phyloP scores from a whole-genome alignment of 345 rosid species.

The Raphanus sativus region DNA sequence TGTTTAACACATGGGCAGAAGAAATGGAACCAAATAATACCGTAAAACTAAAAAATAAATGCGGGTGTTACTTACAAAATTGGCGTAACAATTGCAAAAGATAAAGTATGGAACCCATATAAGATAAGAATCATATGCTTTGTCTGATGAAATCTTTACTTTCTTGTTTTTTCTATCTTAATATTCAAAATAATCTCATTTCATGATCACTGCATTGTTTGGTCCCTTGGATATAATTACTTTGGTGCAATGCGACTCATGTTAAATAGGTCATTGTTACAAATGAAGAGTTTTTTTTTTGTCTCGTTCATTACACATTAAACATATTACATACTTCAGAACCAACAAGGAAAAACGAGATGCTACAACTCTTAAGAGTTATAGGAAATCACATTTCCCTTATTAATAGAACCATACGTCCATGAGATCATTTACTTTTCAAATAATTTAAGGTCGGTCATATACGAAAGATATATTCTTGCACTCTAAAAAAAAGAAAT shows the following conservation, averaged over 20 bases:
- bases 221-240: background rate
- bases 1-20: conserved; percentile 2
- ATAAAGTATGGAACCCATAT: conserved; percentile 21
- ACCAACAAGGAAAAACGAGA: background rate
- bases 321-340: background rate
- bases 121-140: conserved; percentile 25
- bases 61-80: background rate
- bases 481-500: background rate
- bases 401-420: background rate
- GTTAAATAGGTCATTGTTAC: background rate
- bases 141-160: conserved; percentile 1
- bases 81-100: background rate
- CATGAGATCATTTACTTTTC: background rate
- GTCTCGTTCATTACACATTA: background rate
- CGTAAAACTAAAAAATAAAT: background rate
- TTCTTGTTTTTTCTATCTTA: background rate
- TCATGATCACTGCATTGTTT: background rate
- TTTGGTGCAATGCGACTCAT: background rate
- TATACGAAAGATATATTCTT: background rate
- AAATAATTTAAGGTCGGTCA: background rate
- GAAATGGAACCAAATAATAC: background rate
- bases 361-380: background rate
- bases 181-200: background rate
- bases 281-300: background rate
- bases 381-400: background rate